A percentile compares a stretch with the other conserved stretches of the same genome.
Evolutionary conservation across 1,284 basidiomycete species (phyloP).

Genomic region (Cutaneotrichosporon cyanovorans): DNA sequence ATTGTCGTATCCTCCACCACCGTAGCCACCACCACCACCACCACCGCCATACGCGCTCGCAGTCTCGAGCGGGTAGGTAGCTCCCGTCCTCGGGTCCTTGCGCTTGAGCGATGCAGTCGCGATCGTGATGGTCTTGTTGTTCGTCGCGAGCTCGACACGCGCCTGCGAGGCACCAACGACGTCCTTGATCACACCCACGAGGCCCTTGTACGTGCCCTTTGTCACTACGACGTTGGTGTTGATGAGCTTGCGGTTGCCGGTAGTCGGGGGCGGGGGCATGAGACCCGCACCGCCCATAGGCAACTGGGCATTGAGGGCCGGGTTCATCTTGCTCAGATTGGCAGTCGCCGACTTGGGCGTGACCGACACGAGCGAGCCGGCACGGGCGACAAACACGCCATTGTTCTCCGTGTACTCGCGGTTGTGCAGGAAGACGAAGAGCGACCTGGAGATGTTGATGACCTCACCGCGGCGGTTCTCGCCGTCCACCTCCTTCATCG

Average conservation of each 20-base stretch:
- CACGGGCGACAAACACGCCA: slow-evolving; percentile 77
- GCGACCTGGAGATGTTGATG: slow-evolving; percentile 89
- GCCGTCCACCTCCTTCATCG: slow-evolving; percentile 86
- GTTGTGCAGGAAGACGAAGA: slow-evolving; percentile 90
- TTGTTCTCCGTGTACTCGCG: slow-evolving; percentile 84
- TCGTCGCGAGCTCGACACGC: slow-evolving; percentile 84
- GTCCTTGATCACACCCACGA: slow-evolving; percentile 89
- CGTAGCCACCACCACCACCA: slow-evolving; percentile 7
- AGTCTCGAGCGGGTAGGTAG: slow-evolving; percentile 36
- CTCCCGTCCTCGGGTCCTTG: slow-evolving; percentile 55
- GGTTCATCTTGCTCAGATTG: slow-evolving; percentile 96
- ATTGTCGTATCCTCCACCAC: slow-evolving; percentile 24
- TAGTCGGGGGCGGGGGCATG: slow-evolving; percentile 52
- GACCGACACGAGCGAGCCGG: slow-evolving; percentile 67
- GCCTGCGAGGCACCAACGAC: slow-evolving; percentile 72
- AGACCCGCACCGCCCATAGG: slow-evolving; percentile 45
- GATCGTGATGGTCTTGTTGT: slow-evolving; percentile 83
- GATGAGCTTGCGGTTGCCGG: slow-evolving; percentile 65
- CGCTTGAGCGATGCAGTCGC: slow-evolving; percentile 71
- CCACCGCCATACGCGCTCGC: slow-evolving; percentile 14
- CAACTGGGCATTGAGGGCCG: slow-evolving; percentile 53
- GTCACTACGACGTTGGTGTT: slow-evolving; percentile 73
- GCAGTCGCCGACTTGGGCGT: slow-evolving; percentile 66
- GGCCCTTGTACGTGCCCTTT: slow-evolving; percentile 85
- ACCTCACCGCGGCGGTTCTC: slow-evolving; percentile 89